These are phyloP conservation scores for Pichia insulana DNA, from an alignment of 805 yeast species.

Conservation along the genomic window DNA sequence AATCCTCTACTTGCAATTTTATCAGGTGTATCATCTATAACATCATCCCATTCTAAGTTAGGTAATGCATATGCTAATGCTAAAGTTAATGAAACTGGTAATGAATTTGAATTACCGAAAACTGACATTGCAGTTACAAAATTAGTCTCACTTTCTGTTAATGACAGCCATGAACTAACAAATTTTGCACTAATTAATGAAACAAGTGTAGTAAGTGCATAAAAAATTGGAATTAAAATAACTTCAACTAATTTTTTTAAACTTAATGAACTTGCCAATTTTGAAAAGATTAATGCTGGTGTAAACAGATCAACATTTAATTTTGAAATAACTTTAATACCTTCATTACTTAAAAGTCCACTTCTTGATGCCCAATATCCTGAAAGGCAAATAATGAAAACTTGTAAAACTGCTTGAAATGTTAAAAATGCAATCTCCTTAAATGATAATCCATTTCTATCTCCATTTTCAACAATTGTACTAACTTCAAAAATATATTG, in stretches of 20 bases:
- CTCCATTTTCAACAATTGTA: background rate
- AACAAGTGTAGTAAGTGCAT: constrained; percentile 71
- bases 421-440: constrained; percentile 53
- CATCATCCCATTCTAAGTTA: constrained; percentile 65
- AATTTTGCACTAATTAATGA: constrained; percentile 56
- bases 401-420: constrained; percentile 86
- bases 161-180: constrained; percentile 41
- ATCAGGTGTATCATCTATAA: constrained; percentile 56
- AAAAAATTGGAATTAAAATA: constrained; percentile 76
- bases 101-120: constrained; percentile 89
- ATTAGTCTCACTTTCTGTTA: constrained; percentile 73
- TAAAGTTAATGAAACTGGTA: constrained; percentile 85
- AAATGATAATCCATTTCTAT: constrained; percentile 16
- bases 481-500: constrained; percentile 1
- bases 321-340: constrained; percentile 68
- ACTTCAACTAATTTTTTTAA: constrained; percentile 72
- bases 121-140: constrained; percentile 96
- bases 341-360: constrained; percentile 58
- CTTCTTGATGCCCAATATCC: constrained; percentile 79
- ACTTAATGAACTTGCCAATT: constrained; percentile 59
- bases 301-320: constrained; percentile 89
- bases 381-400: constrained; percentile 73
- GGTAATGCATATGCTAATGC: constrained; percentile 73
- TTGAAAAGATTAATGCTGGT: constrained; percentile 88
- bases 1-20: constrained; percentile 74